phyloP scores from a whole-genome alignment of 768 basidiomycete genomes.

The Russula earlei region DNA sequence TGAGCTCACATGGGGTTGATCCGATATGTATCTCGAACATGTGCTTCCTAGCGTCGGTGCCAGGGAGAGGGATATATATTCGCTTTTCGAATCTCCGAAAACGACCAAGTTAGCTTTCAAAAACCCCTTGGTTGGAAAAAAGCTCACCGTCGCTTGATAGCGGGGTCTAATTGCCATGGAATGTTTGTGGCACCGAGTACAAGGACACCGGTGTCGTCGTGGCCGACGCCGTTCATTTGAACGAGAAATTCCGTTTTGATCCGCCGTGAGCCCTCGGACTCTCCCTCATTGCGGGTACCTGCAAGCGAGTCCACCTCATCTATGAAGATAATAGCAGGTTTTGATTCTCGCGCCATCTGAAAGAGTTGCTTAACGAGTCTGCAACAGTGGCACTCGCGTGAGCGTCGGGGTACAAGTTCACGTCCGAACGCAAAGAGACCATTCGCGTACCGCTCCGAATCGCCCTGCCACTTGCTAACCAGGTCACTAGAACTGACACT shows the following conservation, averaged over 20 bases:
- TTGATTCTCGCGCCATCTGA: conserved; percentile 89
- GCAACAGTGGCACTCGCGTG: background rate
- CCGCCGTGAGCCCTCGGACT: conserved; percentile 91
- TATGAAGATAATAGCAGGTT: conserved; percentile 97
- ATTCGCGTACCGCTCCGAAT: conserved; percentile 82
- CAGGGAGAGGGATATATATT: conserved; percentile 96
- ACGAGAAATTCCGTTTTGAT: conserved; percentile 97
- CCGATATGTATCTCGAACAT: conserved; percentile 99
- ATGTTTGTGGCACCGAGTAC: conserved; percentile 98
- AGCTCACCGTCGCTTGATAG: conserved; percentile 85
- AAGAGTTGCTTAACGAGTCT: conserved; percentile 96
- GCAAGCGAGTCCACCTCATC: conserved; percentile 97
- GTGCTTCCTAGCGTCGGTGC: conserved; percentile 77
- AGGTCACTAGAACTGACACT: conserved; percentile 91
- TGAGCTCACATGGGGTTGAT: conserved; percentile 78
- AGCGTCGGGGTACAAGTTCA: background rate
- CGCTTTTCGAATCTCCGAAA: conserved; percentile 81
- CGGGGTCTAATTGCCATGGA: conserved; percentile 95
- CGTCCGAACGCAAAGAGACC: background rate
- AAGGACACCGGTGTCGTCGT: conserved; percentile 93
- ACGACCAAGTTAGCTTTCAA: background rate
- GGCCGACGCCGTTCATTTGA: conserved; percentile 99
- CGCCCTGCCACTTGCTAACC: conserved; percentile 99
- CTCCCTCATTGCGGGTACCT: conserved; percentile 91
- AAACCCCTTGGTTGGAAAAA: background rate